These are phyloP conservation scores for Gloeophyllum trabeum DNA, from an alignment of 768 basidiomycete genomes.

Conservation along the genomic window DNA sequence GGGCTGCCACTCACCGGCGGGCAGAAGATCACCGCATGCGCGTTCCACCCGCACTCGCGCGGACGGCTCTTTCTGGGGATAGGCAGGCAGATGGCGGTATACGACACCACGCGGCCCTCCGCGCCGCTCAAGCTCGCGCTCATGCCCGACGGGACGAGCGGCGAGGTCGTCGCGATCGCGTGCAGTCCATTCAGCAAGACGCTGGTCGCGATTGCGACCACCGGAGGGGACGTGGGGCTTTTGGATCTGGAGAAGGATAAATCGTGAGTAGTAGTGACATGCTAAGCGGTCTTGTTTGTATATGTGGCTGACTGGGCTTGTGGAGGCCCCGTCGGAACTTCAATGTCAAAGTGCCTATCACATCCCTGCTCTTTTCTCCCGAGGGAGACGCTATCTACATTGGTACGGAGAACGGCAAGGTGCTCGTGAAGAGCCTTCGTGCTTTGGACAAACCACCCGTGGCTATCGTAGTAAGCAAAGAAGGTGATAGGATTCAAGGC, in stretches of 20 bases:
- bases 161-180: conserved; percentile 42
- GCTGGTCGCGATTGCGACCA: conserved; percentile 45
- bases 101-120: conserved; percentile 49
- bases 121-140: conserved; percentile 40
- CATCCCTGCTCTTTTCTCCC: conserved; percentile 54
- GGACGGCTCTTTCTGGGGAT: conserved; percentile 45
- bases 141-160: conserved; percentile 30
- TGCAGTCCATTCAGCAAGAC: conserved; percentile 74
- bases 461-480: conserved; percentile 35
- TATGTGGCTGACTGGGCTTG: not conserved
- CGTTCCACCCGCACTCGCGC: conserved; percentile 55
- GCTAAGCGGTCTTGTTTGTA: not conserved
- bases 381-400: conserved; percentile 59
- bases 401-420: conserved; percentile 51
- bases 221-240: conserved; percentile 41
- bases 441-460: conserved; percentile 56
- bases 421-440: conserved; percentile 56
- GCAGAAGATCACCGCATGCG: conserved; percentile 31
- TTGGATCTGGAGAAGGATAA: conserved; percentile 71
- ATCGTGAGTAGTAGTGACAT: conserved; percentile 28
- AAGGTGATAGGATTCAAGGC: conserved; percentile 33
- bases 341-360: conserved; percentile 38
- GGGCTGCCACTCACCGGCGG: conserved; percentile 31
- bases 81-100: conserved; percentile 44
- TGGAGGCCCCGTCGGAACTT: conserved; percentile 49